Percentiles rank a stretch among this genome's conserved stretches.
These are phyloP conservation scores for Cystofilobasidium capitatum DNA, from an alignment of 768 basidiomycete genomes.

Conservation along the genomic window DNA sequence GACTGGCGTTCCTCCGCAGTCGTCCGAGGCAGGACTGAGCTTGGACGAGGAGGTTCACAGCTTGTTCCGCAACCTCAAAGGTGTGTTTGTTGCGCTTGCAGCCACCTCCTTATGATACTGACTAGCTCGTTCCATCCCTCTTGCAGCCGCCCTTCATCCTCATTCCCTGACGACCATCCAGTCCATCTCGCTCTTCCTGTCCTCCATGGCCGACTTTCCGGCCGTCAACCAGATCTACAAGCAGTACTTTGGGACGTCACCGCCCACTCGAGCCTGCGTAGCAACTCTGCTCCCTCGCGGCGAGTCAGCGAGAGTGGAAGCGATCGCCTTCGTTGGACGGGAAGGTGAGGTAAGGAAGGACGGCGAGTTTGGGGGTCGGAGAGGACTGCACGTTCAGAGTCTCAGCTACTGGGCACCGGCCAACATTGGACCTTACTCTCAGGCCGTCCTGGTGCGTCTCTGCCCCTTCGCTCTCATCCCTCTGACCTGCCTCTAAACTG, in stretches of 20 bases:
- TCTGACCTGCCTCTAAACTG: neutral
- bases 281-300: conserved; percentile 58
- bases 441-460: conserved; percentile 64
- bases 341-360: conserved; percentile 20
- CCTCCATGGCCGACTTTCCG: conserved; percentile 67
- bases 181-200: conserved; percentile 70
- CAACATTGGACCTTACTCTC: conserved; percentile 97
- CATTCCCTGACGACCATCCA: conserved; percentile 54
- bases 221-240: conserved; percentile 68
- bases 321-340: conserved; percentile 54
- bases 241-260: conserved; percentile 76
- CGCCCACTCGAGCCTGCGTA: conserved; percentile 91
- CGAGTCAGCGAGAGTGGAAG: conserved; percentile 60
- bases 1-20: neutral
- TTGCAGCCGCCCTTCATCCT: conserved; percentile 44
- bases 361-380: conserved; percentile 44
- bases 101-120: neutral
- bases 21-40: neutral
- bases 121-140: neutral
- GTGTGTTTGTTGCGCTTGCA: conserved; percentile 44
- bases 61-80: conserved; percentile 58
- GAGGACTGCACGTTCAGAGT: conserved; percentile 84
- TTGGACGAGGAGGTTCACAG: conserved; percentile 55
- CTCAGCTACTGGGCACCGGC: conserved; percentile 98
- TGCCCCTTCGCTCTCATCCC: conserved; percentile 1